phyloP scores from a whole-genome alignment of 2,329 filamentous ascomycete genomes.

The Didymella exigua region DNA sequence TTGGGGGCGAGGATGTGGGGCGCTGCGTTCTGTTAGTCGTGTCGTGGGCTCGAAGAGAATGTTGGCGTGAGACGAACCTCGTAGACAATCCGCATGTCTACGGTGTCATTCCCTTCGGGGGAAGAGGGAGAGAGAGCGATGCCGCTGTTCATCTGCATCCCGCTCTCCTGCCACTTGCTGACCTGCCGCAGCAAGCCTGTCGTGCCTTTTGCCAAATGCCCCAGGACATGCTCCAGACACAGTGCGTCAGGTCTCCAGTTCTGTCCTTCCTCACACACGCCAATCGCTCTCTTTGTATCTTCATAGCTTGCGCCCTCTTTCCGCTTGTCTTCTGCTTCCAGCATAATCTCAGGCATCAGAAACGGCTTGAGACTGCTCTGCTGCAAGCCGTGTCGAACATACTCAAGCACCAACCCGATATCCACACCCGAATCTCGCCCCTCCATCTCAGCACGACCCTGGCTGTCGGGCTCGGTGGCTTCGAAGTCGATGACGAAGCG shows the following conservation, averaged over 20 bases:
- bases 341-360: constrained; percentile 53
- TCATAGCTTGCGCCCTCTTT: constrained; percentile 31
- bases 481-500: constrained; percentile 81
- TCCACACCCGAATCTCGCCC: constrained; percentile 81
- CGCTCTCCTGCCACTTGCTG: constrained; percentile 54
- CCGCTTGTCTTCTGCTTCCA: constrained; percentile 12
- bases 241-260: constrained; percentile 45
- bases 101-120: constrained; percentile 24
- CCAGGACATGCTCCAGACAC: constrained; percentile 49
- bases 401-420: constrained; percentile 72
- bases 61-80: constrained; percentile 47
- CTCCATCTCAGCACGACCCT: constrained; percentile 70
- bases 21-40: constrained; percentile 15
- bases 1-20: not conserved
- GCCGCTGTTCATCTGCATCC: constrained; percentile 71
- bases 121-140: constrained; percentile 53
- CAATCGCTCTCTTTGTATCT: constrained; percentile 42
- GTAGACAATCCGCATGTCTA: constrained; percentile 65
- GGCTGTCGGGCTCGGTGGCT: constrained; percentile 64
- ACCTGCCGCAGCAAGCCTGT: constrained; percentile 46
- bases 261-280: constrained; percentile 52
- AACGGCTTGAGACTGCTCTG: constrained; percentile 69
- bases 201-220: constrained; percentile 42
- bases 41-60: not conserved
- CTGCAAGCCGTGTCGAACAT: constrained; percentile 74